Evolutionary conservation across 345 rosid species (phyloP), one percentile per base, ranked within the genome.

Genomic region (Populus ilicifolia): DNA sequence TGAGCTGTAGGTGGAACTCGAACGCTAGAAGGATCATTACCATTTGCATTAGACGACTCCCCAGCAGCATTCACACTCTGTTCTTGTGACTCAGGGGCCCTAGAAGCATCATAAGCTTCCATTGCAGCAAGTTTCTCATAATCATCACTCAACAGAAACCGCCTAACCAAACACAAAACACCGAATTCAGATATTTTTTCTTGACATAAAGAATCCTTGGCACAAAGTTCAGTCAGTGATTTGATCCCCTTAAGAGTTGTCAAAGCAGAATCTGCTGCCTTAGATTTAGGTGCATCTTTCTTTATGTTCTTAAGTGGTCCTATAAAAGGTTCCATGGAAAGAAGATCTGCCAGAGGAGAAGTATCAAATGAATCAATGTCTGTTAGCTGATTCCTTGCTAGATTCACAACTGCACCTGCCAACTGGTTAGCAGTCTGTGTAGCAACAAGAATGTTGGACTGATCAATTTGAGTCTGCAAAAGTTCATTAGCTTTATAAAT

Each of bases 81-180:
- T 80, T 88, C 93, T 67, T 79, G 90, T 23, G 90, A 85, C 81
- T 92, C 93, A 38, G 85, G 83, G 67, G 84, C 85, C 81, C 94
- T 85, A 71, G 97, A 93, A 25, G 99, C 99, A 80, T 91, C 96
- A 87, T 96, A 96, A 78, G 94, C 93, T 85, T 96, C 98, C 71
- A 83, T 80, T 39, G 96, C 98, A 44, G 97, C 92, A 48, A 96
- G 88, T 82, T 88, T 93, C 87, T 96, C 99, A 84, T 87, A 93
- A 88, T 93, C 99, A 86, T 96, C 98, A 78, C 89, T 44, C 76
- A 96, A 83, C 65, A 96, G 77, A 90, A 85, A 85, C 83, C 96
- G 94, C 82, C 94, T 88, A 56, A 96, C 88, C 87, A 96, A 91
- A 85, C 96, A 91, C 67, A 96, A 83, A 69, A 92, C 81, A 75